Base-by-base conservation (phyloP, 2,329 filamentous ascomycete species). In the Cladophialophora psammophila region DNA sequence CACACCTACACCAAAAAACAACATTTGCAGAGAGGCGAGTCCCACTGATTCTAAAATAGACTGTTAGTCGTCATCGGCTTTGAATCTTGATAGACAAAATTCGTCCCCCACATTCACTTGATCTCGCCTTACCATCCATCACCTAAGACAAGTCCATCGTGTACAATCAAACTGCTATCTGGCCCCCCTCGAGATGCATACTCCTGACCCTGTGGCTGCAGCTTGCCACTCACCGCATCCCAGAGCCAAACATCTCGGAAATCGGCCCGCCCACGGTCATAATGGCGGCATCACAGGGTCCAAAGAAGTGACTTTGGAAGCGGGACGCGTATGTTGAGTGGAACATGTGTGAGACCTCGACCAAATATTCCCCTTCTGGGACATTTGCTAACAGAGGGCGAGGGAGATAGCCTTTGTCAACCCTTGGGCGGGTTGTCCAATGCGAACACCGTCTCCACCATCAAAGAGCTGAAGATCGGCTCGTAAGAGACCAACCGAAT, bases 401-500 rank as follows among this genome's bases (percentile, higher is more conserved):
- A 26, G 26, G 26, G 45, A 8, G 18, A 50, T 50, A 26, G 18
- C 18, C 45, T 26, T 50, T 26, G 45, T 50, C 45, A 26, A 26
- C 10, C 2, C 45, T 50, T 50, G 45, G 45, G 45, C 45, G 45
- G 3, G 18, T 26, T 12, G 45, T 26, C 45, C 18, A 26, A 26
- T 5, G 20, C 18, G 9, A 26, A 6, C 18, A 9, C 45, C 18
- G 45, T 15, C 45, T 50, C 20, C 45, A 20, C 45, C 45, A 3
- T 50, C 20, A 6, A 50, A 18, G 26, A 26, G 18, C 45, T 50
- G 45, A 26, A 50, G 45, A 4, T 26, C 26, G 45, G 26, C 45
- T 50, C 45, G 45, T 50, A 50, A 50, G 7, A 50, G 18, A 50
- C 45, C 45, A 50, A 50, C 45, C 45, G 18, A 50, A 50, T 50